Percentiles rank a stretch among this genome's conserved stretches.
Conservation (phyloP, 306 rosid species). For the Begonia peltatifolia region DNA sequence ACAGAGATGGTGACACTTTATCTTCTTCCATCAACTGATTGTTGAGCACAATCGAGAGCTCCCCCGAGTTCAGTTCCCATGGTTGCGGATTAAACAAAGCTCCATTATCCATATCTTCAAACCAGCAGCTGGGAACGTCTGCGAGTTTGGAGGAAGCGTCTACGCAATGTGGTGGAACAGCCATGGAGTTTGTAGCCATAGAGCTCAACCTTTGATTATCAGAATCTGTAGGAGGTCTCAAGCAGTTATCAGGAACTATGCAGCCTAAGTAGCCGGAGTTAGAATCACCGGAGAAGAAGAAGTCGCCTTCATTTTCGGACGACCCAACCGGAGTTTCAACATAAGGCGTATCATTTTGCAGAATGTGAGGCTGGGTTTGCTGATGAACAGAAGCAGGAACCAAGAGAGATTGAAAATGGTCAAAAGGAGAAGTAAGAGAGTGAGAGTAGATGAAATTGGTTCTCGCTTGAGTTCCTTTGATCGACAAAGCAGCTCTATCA, state of each 20-base stretch:
- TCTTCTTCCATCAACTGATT: constrained; percentile 24
- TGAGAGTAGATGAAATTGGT: constrained; percentile 86
- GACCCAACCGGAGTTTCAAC: constrained; percentile 14
- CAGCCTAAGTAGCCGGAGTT: constrained; percentile 92
- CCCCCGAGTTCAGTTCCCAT: constrained; percentile 36
- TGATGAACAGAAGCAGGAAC: constrained; percentile 29
- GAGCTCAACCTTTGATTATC: constrained; percentile 19
- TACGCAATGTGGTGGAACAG: background rate
- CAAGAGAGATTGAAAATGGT: constrained; percentile 30
- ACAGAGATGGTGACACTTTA: constrained; percentile 22
- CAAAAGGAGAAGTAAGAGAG: constrained; percentile 47
- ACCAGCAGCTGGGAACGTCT: constrained; percentile 8
- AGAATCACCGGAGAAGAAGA: constrained; percentile 44
- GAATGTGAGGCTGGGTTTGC: constrained; percentile 6
- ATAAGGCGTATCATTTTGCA: constrained; percentile 4
- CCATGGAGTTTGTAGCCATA: constrained; percentile 12
- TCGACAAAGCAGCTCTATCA: constrained; percentile 97
- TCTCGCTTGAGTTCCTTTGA: constrained; percentile 94
- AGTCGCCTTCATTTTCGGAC: constrained; percentile 13
- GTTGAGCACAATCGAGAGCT: constrained; percentile 48
- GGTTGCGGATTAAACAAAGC: constrained; percentile 29
- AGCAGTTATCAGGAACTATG: constrained; percentile 86
- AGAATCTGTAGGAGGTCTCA: constrained; percentile 39
- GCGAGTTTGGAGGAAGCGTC: constrained; percentile 4
- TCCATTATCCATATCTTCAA: constrained; percentile 18